Evolutionary conservation across 495 filamentous ascomycete species (phyloP).

Genomic region (Penicillium chermesinum): DNA sequence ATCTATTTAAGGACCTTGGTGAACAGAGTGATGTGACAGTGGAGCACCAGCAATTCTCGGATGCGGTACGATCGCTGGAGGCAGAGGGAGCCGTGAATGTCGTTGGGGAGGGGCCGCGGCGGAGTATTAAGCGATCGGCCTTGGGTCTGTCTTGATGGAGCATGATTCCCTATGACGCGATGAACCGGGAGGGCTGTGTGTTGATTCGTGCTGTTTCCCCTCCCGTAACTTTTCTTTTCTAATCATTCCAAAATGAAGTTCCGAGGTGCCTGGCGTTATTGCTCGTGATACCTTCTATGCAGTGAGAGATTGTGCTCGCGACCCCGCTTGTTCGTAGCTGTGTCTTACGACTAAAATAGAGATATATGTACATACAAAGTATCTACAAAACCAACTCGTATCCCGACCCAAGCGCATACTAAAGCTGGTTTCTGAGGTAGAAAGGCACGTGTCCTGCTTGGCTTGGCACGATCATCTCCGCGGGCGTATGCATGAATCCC

Average conservation of each 20-base stretch:
- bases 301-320: too few relatives aligned
- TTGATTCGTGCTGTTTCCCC: neutral
- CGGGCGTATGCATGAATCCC: too few relatives aligned
- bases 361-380: too few relatives aligned
- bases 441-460: too few relatives aligned
- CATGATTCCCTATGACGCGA: conserved; percentile 15
- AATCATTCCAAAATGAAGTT: neutral
- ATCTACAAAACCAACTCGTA: too few relatives aligned
- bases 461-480: too few relatives aligned
- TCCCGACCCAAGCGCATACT: too few relatives aligned
- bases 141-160: conserved; percentile 16
- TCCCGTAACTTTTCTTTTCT: conserved; percentile 4
- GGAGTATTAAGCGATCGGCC: conserved; percentile 63
- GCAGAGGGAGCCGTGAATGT: conserved; percentile 79
- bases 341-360: too few relatives aligned
- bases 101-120: conserved; percentile 77
- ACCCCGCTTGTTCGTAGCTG: too few relatives aligned
- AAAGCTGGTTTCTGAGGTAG: too few relatives aligned
- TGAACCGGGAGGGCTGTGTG: conserved; percentile 19
- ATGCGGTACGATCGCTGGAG: conserved; percentile 73
- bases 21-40: conserved; percentile 71
- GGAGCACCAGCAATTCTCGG: conserved; percentile 72
- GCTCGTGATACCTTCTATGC: neutral
- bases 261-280: too few relatives aligned
- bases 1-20: conserved; percentile 65